These are phyloP conservation scores for Massarina eburnea DNA, from an alignment of 2,329 filamentous ascomycete genomes.

Conservation along the genomic window DNA sequence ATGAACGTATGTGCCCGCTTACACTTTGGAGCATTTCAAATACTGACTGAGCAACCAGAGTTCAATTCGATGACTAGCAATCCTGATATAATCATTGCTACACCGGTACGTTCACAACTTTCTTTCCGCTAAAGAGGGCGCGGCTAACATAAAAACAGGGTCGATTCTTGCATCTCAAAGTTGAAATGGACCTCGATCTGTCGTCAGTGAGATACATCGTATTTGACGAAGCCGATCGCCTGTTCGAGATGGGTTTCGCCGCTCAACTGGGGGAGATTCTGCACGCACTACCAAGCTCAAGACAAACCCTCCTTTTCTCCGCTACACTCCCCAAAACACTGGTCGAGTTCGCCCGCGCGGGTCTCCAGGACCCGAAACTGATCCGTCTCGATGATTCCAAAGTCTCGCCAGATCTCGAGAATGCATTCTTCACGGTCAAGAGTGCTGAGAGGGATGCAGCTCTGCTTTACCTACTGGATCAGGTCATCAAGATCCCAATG, in stretches of 20 bases:
- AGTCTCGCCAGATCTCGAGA: conserved; percentile 93
- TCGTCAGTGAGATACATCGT: conserved; percentile 91
- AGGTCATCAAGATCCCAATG: conserved; percentile 88
- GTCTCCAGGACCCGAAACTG: conserved; percentile 86
- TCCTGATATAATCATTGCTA: conserved; percentile 96
- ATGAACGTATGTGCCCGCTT: conserved; percentile 62
- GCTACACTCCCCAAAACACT: conserved; percentile 91
- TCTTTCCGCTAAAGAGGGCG: not conserved
- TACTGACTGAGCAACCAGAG: conserved; percentile 45
- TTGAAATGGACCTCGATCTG: conserved; percentile 93
- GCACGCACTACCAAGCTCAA: conserved; percentile 76
- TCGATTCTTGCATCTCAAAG: conserved; percentile 85
- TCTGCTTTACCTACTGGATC: conserved; percentile 81
- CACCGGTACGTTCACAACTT: conserved; percentile 68
- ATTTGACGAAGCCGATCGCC: conserved; percentile 93
- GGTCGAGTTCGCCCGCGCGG: conserved; percentile 93
- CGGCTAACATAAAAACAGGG: not conserved
- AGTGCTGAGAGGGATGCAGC: conserved; percentile 92
- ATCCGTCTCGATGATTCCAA: conserved; percentile 94
- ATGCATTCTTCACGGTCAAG: conserved; percentile 92
- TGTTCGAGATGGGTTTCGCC: conserved; percentile 99
- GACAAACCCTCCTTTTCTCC: conserved; percentile 93
- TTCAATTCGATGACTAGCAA: conserved; percentile 91
- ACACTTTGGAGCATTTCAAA: not conserved
- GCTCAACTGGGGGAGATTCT: conserved; percentile 92